phyloP scores from a whole-genome alignment of 257 asterid species.

The Plantago major region DNA sequence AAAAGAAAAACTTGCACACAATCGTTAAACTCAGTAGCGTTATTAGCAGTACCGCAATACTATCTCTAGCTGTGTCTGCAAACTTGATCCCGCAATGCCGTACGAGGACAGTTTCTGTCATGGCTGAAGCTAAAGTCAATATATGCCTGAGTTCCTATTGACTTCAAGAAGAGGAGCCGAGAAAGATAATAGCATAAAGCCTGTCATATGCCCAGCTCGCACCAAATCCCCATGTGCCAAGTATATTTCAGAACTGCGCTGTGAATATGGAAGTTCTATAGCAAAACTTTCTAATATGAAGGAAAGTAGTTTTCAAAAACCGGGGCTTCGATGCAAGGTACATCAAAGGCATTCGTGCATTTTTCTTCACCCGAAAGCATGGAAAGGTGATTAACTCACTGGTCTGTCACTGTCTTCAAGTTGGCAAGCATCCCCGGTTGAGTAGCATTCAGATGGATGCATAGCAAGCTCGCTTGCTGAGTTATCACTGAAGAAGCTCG shows the following conservation, averaged over 20 bases:
- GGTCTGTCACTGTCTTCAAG: slow-evolving; percentile 21
- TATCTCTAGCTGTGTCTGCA: slow-evolving; percentile 5
- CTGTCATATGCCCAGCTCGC: neutral
- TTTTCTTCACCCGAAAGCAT: neutral
- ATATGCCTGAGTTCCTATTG: no score
- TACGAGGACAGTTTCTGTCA: no score
- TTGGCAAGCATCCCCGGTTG: slow-evolving; percentile 23
- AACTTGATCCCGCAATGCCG: no score
- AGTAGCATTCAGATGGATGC: slow-evolving; percentile 22
- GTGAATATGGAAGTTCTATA: neutral
- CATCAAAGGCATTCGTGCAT: neutral
- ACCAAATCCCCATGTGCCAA: neutral
- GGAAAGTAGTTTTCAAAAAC: neutral
- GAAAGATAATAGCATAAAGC: neutral
- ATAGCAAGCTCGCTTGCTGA: slow-evolving; percentile 17
- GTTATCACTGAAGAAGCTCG: slow-evolving; percentile 30
- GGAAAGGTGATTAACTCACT: slow-evolving; percentile 2
- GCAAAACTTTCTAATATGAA: neutral
- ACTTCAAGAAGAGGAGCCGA: no score
- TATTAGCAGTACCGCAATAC: slow-evolving; percentile 17
- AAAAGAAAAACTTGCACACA: slow-evolving; percentile 11
- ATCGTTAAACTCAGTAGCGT: neutral
- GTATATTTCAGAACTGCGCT: no score
- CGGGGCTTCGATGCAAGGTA: no score
- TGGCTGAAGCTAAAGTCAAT: no score